Conservation (phyloP, 352 stramenopile species). For the Elongisporangium prolatum region DNA sequence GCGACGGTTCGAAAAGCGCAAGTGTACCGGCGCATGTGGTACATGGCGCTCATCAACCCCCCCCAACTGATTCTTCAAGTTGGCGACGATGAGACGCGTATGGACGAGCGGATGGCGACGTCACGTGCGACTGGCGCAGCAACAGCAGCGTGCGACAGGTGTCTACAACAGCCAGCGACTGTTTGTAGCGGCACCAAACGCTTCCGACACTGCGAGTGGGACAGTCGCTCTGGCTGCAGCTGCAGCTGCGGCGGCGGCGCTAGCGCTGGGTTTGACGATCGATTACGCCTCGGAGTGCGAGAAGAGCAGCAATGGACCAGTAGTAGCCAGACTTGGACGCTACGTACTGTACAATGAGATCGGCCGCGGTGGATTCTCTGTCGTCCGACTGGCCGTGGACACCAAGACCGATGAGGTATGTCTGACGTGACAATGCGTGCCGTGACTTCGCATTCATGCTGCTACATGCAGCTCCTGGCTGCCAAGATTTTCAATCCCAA, state of each 20-base stretch:
- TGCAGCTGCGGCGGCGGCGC: no score
- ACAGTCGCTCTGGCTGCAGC: neutral
- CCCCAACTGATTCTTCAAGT: neutral
- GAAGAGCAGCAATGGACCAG: neutral
- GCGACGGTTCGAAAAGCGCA: neutral
- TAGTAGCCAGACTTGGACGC: conserved; percentile 15
- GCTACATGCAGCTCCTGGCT: conserved; percentile 34
- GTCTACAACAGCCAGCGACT: neutral
- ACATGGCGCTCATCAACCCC: neutral
- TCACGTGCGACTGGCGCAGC: neutral
- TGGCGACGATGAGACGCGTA: neutral
- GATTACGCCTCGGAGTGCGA: neutral
- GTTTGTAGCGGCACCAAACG: neutral
- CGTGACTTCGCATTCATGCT: no score
- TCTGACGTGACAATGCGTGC: neutral
- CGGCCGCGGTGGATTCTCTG: conserved; percentile 59
- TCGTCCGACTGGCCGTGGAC: conserved; percentile 62
- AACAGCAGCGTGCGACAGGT: neutral
- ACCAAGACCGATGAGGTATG: conserved; percentile 38
- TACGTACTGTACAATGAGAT: conserved; percentile 65
- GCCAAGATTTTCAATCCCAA: conserved; percentile 78
- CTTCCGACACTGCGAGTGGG: neutral
- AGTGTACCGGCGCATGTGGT: neutral
- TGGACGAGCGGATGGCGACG: neutral
- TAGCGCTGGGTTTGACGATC: neutral